Base-by-base conservation (phyloP, 2,329 filamentous ascomycete species). In the Periconia sp. region DNA sequence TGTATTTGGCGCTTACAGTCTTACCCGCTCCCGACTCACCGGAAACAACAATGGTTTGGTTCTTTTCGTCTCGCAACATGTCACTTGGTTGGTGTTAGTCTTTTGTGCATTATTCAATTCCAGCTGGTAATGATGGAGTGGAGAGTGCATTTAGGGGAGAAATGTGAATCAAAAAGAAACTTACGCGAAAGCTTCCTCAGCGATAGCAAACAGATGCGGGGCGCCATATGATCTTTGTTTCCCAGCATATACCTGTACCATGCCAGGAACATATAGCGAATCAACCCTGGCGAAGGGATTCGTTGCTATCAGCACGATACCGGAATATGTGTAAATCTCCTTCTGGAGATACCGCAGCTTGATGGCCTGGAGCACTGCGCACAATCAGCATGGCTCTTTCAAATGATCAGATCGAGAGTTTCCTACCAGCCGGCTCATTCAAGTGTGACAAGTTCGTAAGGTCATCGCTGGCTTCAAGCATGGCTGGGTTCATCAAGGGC, bases 241-340 rank as follows among this genome's bases (percentile, higher is more conserved):
- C 70, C 94, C 94, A 52, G 94, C 92, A 77, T 99, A 99, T 40
- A 97, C 92, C 76, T 99, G 94, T n/a, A 99, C 92, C 93, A 99
- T 99, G 62, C 94, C 94, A 17, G 93, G 92, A 11, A 99, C 94
- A 76, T 99, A 99, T 70, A 99, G 86, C 41, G 94, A 99, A 75
- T 99, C 94, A 63, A 99, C 92, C 61, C 94, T 85, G 50, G 95
- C 94, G 70, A 99, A 99, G 19, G 94, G 94, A 78, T 99, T 99
- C 59, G 94, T 96, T 59, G 94, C 94, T 79, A 99, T 99, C 65
- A 99, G 83, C 61, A 99, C 94, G 71, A 99, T 97, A 72, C 94
- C 94, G 74, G 91, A 96, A 81, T 99, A 99, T 70, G 94, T 99
- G 82, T 99, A 99, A 69, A 99, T 99, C 76, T 99, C 94, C 78